A percentile compares a stretch with the other conserved stretches of the same genome.
These are phyloP conservation scores for Lactarius hengduanensis DNA, from an alignment of 768 basidiomycete species.

Conservation along the genomic window DNA sequence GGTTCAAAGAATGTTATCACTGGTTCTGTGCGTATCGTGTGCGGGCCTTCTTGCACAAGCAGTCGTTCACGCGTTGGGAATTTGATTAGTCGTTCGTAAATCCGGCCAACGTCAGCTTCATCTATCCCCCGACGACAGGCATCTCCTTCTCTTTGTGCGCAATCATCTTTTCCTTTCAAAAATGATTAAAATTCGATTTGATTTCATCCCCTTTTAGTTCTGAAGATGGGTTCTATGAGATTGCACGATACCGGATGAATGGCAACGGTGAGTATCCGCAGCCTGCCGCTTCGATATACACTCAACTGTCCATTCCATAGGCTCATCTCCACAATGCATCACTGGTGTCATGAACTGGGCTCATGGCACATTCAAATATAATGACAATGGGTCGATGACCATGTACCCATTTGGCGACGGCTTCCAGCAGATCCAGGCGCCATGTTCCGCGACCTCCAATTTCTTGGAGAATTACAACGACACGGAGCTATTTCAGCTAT, in stretches of 20 bases:
- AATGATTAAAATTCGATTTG: neutral
- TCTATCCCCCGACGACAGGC: constrained; percentile 82
- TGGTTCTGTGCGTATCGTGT: constrained; percentile 63
- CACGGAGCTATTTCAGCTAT: constrained; percentile 61
- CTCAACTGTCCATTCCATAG: constrained; percentile 38
- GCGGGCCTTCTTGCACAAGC: neutral
- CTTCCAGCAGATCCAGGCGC: constrained; percentile 91
- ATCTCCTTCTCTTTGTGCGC: constrained; percentile 88
- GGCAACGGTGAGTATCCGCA: constrained; percentile 66
- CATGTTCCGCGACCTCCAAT: constrained; percentile 85
- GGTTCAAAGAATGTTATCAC: constrained; percentile 75
- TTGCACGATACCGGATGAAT: constrained; percentile 86
- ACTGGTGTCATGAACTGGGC: constrained; percentile 86
- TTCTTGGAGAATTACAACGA: constrained; percentile 82
- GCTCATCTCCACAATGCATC: constrained; percentile 83
- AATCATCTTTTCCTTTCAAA: neutral
- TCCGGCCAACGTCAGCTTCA: constrained; percentile 79
- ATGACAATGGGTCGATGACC: constrained; percentile 76
- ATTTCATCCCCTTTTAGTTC: constrained; percentile 46
- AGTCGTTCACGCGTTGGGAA: constrained; percentile 4
- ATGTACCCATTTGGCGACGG: constrained; percentile 81
- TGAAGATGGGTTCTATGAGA: constrained; percentile 76
- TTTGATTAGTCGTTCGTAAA: constrained; percentile 71
- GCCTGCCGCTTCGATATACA: neutral
- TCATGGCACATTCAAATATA: constrained; percentile 73